phyloP scores from a whole-genome alignment of 495 filamentous ascomycete genomes.

The Hyaloscypha variabilis region DNA sequence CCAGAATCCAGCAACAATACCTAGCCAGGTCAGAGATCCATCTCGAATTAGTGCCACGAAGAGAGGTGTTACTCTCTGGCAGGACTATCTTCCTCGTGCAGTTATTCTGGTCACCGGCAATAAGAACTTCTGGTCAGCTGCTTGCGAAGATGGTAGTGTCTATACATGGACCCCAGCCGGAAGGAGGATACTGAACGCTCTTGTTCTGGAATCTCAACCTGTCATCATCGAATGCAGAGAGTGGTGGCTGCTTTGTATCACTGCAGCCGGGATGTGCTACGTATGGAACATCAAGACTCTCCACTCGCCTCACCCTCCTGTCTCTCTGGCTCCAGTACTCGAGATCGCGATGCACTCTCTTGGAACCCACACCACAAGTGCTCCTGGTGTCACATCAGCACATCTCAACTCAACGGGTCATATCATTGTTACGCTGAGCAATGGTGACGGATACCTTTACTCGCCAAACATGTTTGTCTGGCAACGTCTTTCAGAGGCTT shows the following conservation, averaged over 20 bases:
- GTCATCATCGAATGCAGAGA: constrained; percentile 90
- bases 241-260: constrained; percentile 86
- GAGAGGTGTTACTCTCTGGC: constrained; percentile 86
- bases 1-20: constrained; percentile 55
- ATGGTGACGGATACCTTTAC: constrained; percentile 93
- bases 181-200: constrained; percentile 76
- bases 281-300: constrained; percentile 93
- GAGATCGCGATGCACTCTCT: constrained; percentile 78
- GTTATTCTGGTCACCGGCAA: constrained; percentile 89
- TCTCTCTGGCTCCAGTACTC: constrained; percentile 87
- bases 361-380: constrained; percentile 68
- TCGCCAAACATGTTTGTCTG: constrained; percentile 81
- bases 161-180: constrained; percentile 97
- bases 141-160: constrained; percentile 91
- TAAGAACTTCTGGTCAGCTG: constrained; percentile 85
- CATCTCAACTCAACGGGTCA: constrained; percentile 84
- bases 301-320: constrained; percentile 81
- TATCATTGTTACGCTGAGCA: constrained; percentile 82
- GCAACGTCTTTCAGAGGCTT: constrained; percentile 91
- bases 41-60: constrained; percentile 79
- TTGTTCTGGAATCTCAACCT: constrained; percentile 89
- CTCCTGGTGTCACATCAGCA: constrained; percentile 84
- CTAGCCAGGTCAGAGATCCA: constrained; percentile 63
- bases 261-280: constrained; percentile 84
- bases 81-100: constrained; percentile 84